Evolutionary conservation across 805 yeast species (phyloP).

Genomic region (Sugiyamaella mastotermitis): DNA sequence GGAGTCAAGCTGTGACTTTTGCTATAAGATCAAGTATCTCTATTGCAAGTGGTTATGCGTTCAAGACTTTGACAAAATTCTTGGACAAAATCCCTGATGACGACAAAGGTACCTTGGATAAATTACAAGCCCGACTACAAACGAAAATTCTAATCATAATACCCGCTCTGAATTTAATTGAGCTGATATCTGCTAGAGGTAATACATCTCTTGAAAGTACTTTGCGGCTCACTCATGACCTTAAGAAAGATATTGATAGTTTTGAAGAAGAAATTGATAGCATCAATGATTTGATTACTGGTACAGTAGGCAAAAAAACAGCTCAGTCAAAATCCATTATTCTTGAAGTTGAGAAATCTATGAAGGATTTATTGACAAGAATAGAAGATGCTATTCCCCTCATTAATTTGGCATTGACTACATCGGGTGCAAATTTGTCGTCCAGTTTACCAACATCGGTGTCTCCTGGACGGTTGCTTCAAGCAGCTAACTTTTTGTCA

Average conservation of each 20-base stretch:
- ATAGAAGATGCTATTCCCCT: slow-evolving; percentile 68
- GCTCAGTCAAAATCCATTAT: slow-evolving; percentile 29
- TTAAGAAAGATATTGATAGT: slow-evolving; percentile 51
- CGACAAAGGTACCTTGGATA: slow-evolving; percentile 42
- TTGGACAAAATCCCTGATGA: slow-evolving; percentile 45
- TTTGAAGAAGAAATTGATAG: slow-evolving; percentile 47
- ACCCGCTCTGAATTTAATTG: slow-evolving; percentile 62
- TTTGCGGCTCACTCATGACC: slow-evolving; percentile 45
- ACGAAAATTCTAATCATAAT: slow-evolving; percentile 56
- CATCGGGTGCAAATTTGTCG: slow-evolving; percentile 59
- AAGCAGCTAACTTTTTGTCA: slow-evolving; percentile 46
- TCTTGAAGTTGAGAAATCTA: slow-evolving; percentile 40
- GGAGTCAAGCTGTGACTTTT: slow-evolving; percentile 72
- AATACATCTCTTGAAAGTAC: slow-evolving; percentile 42
- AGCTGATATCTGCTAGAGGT: slow-evolving; percentile 37
- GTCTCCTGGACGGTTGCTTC: slow-evolving; percentile 62
- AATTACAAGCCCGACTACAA: slow-evolving; percentile 41
- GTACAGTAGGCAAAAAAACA: slow-evolving; percentile 17
- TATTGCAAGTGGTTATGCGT: slow-evolving; percentile 66
- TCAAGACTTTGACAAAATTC: slow-evolving; percentile 53
- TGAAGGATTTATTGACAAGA: slow-evolving; percentile 35
- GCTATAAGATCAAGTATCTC: slow-evolving; percentile 74
- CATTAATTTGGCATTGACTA: slow-evolving; percentile 56
- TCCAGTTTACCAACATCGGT: slow-evolving; percentile 45
- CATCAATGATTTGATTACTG: slow-evolving; percentile 29